Conservation (phyloP, 768 basidiomycete species). For the Sarcodon aspratus region DNA sequence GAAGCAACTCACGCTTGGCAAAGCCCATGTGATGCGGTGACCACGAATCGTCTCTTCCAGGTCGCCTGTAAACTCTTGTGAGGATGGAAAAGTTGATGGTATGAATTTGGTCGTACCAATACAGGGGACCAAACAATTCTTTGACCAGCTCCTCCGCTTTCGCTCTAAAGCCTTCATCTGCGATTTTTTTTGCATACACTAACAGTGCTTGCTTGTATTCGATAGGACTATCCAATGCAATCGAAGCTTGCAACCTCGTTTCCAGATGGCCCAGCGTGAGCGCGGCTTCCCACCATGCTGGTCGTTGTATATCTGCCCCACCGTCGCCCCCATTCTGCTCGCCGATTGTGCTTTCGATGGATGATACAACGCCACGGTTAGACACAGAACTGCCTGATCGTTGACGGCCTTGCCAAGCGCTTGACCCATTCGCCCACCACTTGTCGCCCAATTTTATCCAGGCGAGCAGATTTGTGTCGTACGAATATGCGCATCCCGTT, state of each 20-base stretch:
- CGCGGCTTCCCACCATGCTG: conserved; percentile 76
- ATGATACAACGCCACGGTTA: conserved; percentile 41
- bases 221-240: conserved; percentile 62
- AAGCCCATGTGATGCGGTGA: conserved; percentile 57
- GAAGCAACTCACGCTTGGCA: conserved; percentile 71
- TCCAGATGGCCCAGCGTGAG: conserved; percentile 86
- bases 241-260: conserved; percentile 64
- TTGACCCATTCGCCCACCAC: conserved; percentile 82
- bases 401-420: conserved; percentile 70
- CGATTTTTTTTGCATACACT: conserved; percentile 74
- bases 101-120: conserved; percentile 50
- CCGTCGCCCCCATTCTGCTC: conserved; percentile 11
- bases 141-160: conserved; percentile 88
- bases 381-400: conserved; percentile 28
- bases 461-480: conserved; percentile 50
- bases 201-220: conserved; percentile 76
- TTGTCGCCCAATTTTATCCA: conserved; percentile 72
- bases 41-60: conserved; percentile 59
- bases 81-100: conserved; percentile 1
- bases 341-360: conserved; percentile 19
- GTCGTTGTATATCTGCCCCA: conserved; percentile 26
- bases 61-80: conserved; percentile 38
- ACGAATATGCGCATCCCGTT: conserved; percentile 70
- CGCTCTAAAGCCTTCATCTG: conserved; percentile 78
- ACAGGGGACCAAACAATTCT: conserved; percentile 85